Conservation (phyloP, 202 grass and related monocot species). For the Thinopyrum obtusiflorum region DNA sequence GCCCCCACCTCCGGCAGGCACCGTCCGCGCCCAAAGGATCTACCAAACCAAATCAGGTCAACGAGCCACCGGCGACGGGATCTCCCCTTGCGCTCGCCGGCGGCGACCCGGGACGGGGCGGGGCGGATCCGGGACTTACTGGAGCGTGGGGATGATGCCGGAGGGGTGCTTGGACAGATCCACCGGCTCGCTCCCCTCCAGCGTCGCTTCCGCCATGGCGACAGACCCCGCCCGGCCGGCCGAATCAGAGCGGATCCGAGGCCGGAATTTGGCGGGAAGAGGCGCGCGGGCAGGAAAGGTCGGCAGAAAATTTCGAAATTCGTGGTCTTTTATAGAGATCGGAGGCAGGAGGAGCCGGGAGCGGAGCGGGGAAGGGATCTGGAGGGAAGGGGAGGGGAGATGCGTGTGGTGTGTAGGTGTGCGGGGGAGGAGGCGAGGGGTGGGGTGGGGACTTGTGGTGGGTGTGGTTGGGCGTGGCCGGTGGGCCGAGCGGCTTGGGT, state of each 20-base stretch:
- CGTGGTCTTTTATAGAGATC: constrained; percentile 80
- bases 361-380: constrained; percentile 11
- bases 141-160: constrained; percentile 89
- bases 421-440: neutral
- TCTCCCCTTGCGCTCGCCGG: no score
- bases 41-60: neutral
- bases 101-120: neutral
- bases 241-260: neutral
- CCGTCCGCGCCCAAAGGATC: neutral
- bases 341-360: neutral
- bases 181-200: constrained; percentile 82
- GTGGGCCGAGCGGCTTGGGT: neutral
- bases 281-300: neutral
- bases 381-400: neutral
- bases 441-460: neutral
- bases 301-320: constrained; percentile 42
- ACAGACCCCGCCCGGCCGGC: neutral
- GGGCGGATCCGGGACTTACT: constrained; percentile 60
- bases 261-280: constrained; percentile 32
- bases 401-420: neutral
- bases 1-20: neutral
- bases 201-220: constrained; percentile 54
- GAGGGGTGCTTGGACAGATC: constrained; percentile 87
- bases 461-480: neutral
- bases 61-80: neutral